Base-by-base conservation (phyloP, 2,329 filamentous ascomycete species). In the Periglandula ipomoeae region DNA sequence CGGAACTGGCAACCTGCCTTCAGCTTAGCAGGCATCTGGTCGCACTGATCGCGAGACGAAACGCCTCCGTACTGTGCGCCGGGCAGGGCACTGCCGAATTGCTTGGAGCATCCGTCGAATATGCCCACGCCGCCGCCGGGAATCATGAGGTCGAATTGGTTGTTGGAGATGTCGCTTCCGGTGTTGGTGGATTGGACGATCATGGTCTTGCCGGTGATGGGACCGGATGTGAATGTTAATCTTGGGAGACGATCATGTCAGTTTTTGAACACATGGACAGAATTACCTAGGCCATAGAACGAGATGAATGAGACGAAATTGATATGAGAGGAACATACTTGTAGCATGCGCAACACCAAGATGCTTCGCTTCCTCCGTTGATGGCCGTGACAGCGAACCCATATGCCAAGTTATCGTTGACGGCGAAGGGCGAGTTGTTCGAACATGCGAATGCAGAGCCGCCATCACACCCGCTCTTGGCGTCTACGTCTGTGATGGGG, bases 311-410 rank as follows among this genome's bases (percentile, higher is more conserved):
- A 7, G 20, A 19, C 27, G 27, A 30, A 13, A 34, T 27, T n/a
- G 7, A 44, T n/a, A n/a, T n/a, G n/a, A 30, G 41, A 30, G 24
- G 23, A 37, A 57, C 65, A 58, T 44, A 70, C 65, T 77, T 70
- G 58, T 82, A 84, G 63, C 81, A 84, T 44, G 73, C 75, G 60
- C 82, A 86, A 67, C 82, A 86, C 77, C 79, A 83, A n/a, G 65
- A 70, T 1, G 69, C 65, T 61, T 85, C 82, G 3, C 68, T 73
- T 37, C 73, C 71, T 20, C 78, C 78, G 2, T 61, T 59, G 53
- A 85, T 70, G 44, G 68, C 71, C 8, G 78, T 79, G 11, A 82
- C 81, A 1, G 82, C 79, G 58, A 80, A 85, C 13, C 82, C 82
- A 57, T 84, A 85, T 17, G 79, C 72, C 11, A 81, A 57, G 9